Evolutionary conservation across 2,329 filamentous ascomycete genomes (phyloP), one percentile per base, ranked within the genome.

Genomic region (Fusarium odoratissimum): DNA sequence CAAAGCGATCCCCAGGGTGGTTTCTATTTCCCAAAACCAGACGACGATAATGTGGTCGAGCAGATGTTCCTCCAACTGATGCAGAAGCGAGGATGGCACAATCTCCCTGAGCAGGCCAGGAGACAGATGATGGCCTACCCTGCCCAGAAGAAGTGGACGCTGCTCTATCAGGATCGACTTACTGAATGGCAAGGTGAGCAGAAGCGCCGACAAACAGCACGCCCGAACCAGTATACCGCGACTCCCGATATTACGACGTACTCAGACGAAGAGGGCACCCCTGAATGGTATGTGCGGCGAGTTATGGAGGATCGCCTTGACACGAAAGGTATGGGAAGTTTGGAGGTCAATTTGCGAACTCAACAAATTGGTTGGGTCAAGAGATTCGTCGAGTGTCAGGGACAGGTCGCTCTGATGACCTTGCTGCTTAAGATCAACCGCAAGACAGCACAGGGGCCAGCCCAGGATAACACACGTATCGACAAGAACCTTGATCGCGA

Each of bases 361-460:
- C 96, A 99, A 81, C 96, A 97, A 65, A 98, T 99, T 77, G 95
- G 92, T 77, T 99, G 96, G 96, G 96, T 99, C 60, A 95, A 93
- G 84, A 91, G 93, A 44, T 99, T 98, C 82, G 94, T 98, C 74
- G 96, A 99, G 83, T 96, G 95, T 55, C 96, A 99, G 83, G 96
- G 96, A 73, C 95, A 98, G 83, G 93, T 99, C 67, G 96, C 96
- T 64, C 88, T 99, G 79, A 97, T 96, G 25, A 98, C 97, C 79
- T 91, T 98, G 57, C 89, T 99, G 65, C 88, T 93, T 75, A 97
- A 98, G 82, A 94, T 98, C 82, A 98, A 98, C 83, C 92, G 95
- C 80, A 92, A 93, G 80, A 93, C 93, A 77, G 91, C 90, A 30
- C 88, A 91, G 63, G 93, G 93, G 9, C 93, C 93, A 5, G 89